Evolutionary conservation across 164 flowering plant genomes (phyloP), one percentile per base, ranked within the genome.

Genomic region (Malania oleifera): DNA sequence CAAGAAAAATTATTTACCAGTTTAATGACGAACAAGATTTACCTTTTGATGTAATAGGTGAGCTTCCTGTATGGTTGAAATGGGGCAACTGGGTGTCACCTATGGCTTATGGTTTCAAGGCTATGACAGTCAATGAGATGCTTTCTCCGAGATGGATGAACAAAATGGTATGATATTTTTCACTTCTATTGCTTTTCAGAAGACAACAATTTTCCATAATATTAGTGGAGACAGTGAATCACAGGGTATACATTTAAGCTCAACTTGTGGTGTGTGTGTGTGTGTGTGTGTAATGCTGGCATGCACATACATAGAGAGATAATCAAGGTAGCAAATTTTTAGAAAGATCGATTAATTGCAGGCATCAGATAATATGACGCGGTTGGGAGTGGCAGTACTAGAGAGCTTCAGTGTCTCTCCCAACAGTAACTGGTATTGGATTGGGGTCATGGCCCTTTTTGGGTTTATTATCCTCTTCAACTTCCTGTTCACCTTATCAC

Each of bases 41-140:
- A 12, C 11, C 38, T 12, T 34, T 34, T 34, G 11, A 7, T n/a
- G 12, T 43, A 43, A 43, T 29, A 50, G 53, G 34, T 2, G 29
- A 50, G 6, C 15, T 50, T 50, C 53, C 53, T 23, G n/a, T 2
- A 1, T 50, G 53, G 53, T 50, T 27, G 53, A 17, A 14, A 1
- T 50, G 53, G 53, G 53, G 53, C 3, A 11, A 50, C 34, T 50
- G 53, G 53, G 29, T 50, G 9, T 50, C 53, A 9, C 53, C 53
- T 23, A 4, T 50, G 12, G 17, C 29, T 12, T 50, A 50, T 50
- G 53, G 29, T 17, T 50, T 11, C 53, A 50, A 50, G 15, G 28
- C 53, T 13, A 7, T 50, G 15, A 24, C 34, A 4, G 14, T 24
- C 15, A 50, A 50, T 50, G 53, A 50, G 13, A 24, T 50, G 28